These are phyloP conservation scores for Aspergillus candidus DNA, from an alignment of 2,329 filamentous ascomycete genomes.

Conservation along the genomic window DNA sequence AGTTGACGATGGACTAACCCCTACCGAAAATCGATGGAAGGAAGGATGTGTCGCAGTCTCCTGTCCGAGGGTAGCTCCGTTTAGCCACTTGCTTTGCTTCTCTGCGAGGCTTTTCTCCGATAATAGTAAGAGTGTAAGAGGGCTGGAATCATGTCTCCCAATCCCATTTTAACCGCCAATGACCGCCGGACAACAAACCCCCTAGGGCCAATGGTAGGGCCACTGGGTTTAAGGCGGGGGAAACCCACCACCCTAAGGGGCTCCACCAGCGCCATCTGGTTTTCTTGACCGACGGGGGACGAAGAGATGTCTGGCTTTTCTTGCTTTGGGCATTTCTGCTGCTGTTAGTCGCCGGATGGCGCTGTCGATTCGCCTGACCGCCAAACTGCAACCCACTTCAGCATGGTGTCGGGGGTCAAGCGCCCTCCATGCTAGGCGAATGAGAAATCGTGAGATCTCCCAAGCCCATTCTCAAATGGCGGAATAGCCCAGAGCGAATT, in stretches of 20 bases:
- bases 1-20: no score
- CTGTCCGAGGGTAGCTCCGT: no score
- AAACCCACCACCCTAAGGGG: slow-evolving; percentile 5
- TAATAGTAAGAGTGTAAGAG: no score
- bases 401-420: slow-evolving; percentile 9
- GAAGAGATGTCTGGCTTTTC: slow-evolving; percentile 6
- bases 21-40: no score
- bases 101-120: no score
- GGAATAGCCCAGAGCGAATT: neutral
- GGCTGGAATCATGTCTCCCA: no score
- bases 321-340: slow-evolving; percentile 26
- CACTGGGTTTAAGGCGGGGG: slow-evolving; percentile 8
- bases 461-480: neutral
- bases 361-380: slow-evolving; percentile 14
- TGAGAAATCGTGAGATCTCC: neutral
- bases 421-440: slow-evolving; percentile 4
- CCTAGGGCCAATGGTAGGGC: slow-evolving; percentile 5
- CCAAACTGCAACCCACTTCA: slow-evolving; percentile 14
- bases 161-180: slow-evolving; percentile 7
- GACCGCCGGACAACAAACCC: slow-evolving; percentile 12
- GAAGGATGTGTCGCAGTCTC: no score
- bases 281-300: slow-evolving; percentile 6
- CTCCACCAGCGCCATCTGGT: no score
- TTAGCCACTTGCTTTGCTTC: no score
- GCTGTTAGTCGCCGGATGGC: slow-evolving; percentile 17